Evolutionary conservation across 1,284 basidiomycete genomes (phyloP).

Genomic region (Trametes polyzona): DNA sequence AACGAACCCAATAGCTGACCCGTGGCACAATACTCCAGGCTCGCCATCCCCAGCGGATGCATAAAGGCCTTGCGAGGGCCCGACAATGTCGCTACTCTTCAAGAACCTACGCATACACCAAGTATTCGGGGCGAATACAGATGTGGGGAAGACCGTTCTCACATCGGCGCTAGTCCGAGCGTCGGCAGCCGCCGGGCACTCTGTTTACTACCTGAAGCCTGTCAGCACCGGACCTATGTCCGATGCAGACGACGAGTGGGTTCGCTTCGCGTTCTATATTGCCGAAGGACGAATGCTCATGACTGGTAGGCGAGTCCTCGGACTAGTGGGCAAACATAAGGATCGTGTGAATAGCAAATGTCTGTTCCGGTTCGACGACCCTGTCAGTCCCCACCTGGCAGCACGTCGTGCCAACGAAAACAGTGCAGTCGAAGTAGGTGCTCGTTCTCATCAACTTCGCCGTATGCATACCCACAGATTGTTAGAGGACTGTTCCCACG

Average conservation of each 20-base stretch:
- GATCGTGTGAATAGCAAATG: conserved; percentile 66
- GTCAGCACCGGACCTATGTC: conserved; percentile 85
- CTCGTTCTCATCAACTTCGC: background rate
- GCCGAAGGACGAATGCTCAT: background rate
- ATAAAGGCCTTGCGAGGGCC: background rate
- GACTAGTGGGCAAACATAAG: conserved; percentile 51
- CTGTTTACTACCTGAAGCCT: conserved; percentile 87
- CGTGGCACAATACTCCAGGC: too few species aligned
- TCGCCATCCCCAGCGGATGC: too few species aligned
- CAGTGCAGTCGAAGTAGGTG: conserved; percentile 31
- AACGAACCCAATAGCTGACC: too few species aligned
- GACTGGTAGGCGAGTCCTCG: conserved; percentile 66
- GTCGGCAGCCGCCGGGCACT: conserved; percentile 55
- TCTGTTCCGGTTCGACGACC: conserved; percentile 85
- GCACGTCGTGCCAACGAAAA: conserved; percentile 61
- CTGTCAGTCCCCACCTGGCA: conserved; percentile 94
- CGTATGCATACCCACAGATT: background rate
- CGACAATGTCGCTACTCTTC: conserved; percentile 57
- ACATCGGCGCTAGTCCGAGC: conserved; percentile 83
- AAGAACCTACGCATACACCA: conserved; percentile 85
- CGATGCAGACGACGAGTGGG: conserved; percentile 84
- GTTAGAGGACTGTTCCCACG: conserved; percentile 43
- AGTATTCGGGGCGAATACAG: conserved; percentile 90
- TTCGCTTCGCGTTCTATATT: conserved; percentile 17
- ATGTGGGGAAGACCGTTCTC: conserved; percentile 92